Base-by-base conservation (phyloP, 2,329 filamentous ascomycete species). In the Pyricularia pennisetigena region DNA sequence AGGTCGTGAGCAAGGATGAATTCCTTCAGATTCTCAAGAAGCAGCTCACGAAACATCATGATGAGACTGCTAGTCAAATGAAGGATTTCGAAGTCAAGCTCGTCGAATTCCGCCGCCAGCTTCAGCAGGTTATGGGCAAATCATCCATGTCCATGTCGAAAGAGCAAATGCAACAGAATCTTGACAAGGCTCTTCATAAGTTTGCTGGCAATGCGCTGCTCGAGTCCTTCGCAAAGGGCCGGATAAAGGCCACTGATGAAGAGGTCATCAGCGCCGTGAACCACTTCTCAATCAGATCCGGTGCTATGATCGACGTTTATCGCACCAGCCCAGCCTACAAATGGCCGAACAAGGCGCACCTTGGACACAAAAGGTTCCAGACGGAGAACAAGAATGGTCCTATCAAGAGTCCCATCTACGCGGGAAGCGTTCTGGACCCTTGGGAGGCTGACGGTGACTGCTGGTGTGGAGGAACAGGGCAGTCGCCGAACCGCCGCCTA, bases 381-480 rank as follows among this genome's bases (percentile, higher is more conserved):
- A 28, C 23, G 12, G 59, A 62, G 59, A 62, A 62, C 59, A 20
- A 1, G 1, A 28, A 62, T 28, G 59, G 59, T 3, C 59, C 59
- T 3, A 28, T 62, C 59, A 62, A 28, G 59, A 62, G 14, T 24
- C 59, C 59, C 24, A 3, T 7, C 3, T 28, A n/a, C 7, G 59
- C 59, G 12, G 23, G 23, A 28, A 62, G 59, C 59, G 59, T 90
- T 0, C 82, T 97, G 2, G 75, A 78, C 1, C 79, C 82, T 3
- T 97, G 94, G 93, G 81, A 88, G 10, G 91, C 97, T 65, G 85
- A 90, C 41, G 92, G 91, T 24, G 91, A 98, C 70, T 96, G 93
- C 78, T 98, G 93, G 91, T 98, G 94, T 76, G 88, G 90, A 4
- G 83, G 81, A 3, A 78, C 79, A 1, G 26, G 23, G 26, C 35